Evolutionary conservation across 805 yeast genomes (phyloP), one percentile per base, ranked within the genome.

Genomic region (Yamadazyma phyllophila): DNA sequence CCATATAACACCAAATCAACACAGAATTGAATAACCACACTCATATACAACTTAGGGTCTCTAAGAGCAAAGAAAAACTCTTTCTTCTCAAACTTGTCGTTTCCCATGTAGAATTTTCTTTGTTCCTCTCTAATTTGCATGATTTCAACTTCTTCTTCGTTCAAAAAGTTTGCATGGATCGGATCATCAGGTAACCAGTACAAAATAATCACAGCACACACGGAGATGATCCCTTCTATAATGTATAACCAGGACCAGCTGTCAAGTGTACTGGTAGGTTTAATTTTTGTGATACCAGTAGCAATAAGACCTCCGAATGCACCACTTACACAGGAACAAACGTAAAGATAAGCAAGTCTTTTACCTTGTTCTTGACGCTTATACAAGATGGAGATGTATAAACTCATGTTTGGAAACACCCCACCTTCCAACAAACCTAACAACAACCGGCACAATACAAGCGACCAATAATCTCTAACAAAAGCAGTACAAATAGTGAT

Each of bases 221-320:
- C 55, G 14, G 79, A 69, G 11, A 76, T 60, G 0, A 69, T 60
- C 35, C 82, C 55, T 56, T 78, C 83, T 20, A 78, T 65, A 6
- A 78, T 68, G 50, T 66, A 78, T 20, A 78, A 62, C 65, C 76
- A 78, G 54, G 77, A 67, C 79, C 80, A 78, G 9, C 77, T 78
- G 34, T 59, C 67, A 53, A 72, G 56, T 7, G 61, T 47, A 1
- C 54, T 53, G 5, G 13, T 32, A 2, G 62, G 51, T 20, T 61
- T 45, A 33, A 62, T 56, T 26, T 60, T 55, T 2, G 57, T 46
- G 40, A 80, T 65, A 15, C 77, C 82, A 47, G 66, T 71, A 0
- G 76, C 72, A 26, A 77, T 66, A 17, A 76, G 59, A n/a, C 85
- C 84, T 42, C 82, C 81, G 57, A 80, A 77, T 1, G 81, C 80